These are phyloP conservation scores for Juncus inflexus DNA, from an alignment of 176 grass and related monocot species.

Conservation along the genomic window DNA sequence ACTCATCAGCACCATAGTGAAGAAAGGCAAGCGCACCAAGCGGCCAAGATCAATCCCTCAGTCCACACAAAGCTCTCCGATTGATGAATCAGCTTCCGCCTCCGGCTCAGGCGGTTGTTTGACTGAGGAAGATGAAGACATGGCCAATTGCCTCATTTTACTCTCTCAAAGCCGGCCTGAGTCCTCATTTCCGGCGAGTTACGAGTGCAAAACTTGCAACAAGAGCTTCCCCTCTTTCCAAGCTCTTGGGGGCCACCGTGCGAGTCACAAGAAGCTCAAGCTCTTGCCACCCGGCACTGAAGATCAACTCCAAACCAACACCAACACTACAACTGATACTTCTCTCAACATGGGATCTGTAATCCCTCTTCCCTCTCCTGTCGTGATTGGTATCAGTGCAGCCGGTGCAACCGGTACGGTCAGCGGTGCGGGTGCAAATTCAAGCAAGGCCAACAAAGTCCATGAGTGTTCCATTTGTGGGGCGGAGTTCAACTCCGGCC, in stretches of 20 bases:
- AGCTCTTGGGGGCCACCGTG: slow-evolving; percentile 95
- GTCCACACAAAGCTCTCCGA: neutral
- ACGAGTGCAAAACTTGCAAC: slow-evolving; percentile 89
- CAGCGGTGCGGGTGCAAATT: neutral
- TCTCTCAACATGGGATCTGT: neutral
- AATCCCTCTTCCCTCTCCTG: slow-evolving; percentile 30
- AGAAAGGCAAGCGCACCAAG: slow-evolving; percentile 82
- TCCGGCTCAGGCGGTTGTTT: slow-evolving; percentile 27
- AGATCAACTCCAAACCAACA: slow-evolving; percentile 5
- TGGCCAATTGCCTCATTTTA: slow-evolving; percentile 77
- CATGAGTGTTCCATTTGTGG: slow-evolving; percentile 90
- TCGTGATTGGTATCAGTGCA: neutral
- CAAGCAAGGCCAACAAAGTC: slow-evolving; percentile 30
- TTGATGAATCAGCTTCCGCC: slow-evolving; percentile 14
- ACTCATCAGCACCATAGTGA: slow-evolving; percentile 22
- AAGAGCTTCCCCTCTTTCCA: slow-evolving; percentile 90
- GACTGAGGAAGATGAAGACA: slow-evolving; percentile 73
- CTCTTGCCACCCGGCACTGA: neutral
- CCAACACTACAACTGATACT: neutral
- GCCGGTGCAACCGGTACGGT: neutral
- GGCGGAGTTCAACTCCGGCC: slow-evolving; percentile 77
- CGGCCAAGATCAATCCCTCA: slow-evolving; percentile 8
- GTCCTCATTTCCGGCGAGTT: slow-evolving; percentile 32
- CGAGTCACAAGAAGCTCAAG: slow-evolving; percentile 89
- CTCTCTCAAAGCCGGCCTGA: slow-evolving; percentile 37